Base-by-base conservation (phyloP, 768 basidiomycete genomes). In the Galerina sulciceps region DNA sequence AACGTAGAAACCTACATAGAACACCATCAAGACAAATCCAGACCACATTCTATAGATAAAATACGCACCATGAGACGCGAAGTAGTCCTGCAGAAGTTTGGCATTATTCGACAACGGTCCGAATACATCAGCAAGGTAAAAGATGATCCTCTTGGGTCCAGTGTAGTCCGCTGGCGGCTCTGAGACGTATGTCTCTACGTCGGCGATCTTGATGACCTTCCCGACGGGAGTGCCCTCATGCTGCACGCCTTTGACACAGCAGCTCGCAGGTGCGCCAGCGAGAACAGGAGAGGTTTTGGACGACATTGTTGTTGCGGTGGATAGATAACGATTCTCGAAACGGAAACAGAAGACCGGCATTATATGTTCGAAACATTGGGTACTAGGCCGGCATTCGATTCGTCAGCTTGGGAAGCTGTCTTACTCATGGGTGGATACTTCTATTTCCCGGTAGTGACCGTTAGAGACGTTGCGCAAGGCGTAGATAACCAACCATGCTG, bases 41-140 rank as follows among this genome's bases (percentile, higher is more conserved):
- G 17, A 17, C 18, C 53, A 26, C 23, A 49, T 15, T 17, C 69
- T 1, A 52, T 85, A 85, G 85, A 17, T 79, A 8, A 3, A 73
- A n/a, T 79, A 71, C 3, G 87, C 58, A 61, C 41, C 55, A 52
- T 82, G 75, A 10, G 80, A 73, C 1, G 88, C 87, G 59, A 82
- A 85, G 64, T 82, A 89, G 65, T 90, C 87, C 65, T 87, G 85
- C 9, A 88, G 53, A 18, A 87, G 74, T 68, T 85, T 75, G 52
- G 79, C 81, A 68, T 88, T 89, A 62, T 82, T 51, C 64, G 76
- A 86, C 56, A 86, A 79, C 4, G 87, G 82, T 1, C 87, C 81
- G 61, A 75, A 87, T 1, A 88, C 77, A 60, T 88, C 87, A 0
- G 85, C 61, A 60, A 84, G 80, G 75, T 77, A 88, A 18, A 89